Conservation (phyloP, 2,329 filamentous ascomycete genomes). For the Trichoderma polysporum region DNA sequence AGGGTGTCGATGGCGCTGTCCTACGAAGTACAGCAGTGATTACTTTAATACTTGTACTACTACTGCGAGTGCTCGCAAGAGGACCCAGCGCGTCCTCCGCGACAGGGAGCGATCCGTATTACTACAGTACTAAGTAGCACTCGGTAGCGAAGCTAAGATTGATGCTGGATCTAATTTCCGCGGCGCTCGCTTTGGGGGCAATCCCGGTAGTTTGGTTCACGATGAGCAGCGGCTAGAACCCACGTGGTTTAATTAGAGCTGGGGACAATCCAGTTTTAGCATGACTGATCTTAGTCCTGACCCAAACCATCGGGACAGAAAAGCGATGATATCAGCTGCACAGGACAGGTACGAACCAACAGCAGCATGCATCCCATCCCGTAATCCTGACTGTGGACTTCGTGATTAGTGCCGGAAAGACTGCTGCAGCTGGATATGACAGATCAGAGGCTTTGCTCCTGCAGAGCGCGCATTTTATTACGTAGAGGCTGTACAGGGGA, state of each 20-base stretch:
- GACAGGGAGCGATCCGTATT: not conserved
- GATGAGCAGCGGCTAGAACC: not conserved
- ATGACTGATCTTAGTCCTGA: not conserved
- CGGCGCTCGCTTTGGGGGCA: not conserved
- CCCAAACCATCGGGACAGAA: constrained; percentile 2
- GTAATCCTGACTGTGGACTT: not conserved
- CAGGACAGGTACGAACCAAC: not conserved
- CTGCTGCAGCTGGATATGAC: not conserved
- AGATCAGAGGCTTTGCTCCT: not conserved
- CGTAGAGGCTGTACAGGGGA: not conserved
- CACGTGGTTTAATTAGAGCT: not conserved
- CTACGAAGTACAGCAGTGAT: not conserved
- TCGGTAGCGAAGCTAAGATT: not conserved
- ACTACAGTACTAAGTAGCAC: no score
- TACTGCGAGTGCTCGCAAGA: no score
- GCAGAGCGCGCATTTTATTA: not conserved
- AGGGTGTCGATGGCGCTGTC: not conserved
- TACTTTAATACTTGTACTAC: not conserved
- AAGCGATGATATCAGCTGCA: not conserved
- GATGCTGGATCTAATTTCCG: not conserved
- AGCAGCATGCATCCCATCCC: not conserved
- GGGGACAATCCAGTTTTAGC: not conserved
- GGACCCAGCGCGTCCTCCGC: not conserved
- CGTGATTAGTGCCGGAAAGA: not conserved
- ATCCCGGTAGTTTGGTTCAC: not conserved